Conservation (phyloP, 1,284 basidiomycete genomes). For the Polyporus tsugae region DNA sequence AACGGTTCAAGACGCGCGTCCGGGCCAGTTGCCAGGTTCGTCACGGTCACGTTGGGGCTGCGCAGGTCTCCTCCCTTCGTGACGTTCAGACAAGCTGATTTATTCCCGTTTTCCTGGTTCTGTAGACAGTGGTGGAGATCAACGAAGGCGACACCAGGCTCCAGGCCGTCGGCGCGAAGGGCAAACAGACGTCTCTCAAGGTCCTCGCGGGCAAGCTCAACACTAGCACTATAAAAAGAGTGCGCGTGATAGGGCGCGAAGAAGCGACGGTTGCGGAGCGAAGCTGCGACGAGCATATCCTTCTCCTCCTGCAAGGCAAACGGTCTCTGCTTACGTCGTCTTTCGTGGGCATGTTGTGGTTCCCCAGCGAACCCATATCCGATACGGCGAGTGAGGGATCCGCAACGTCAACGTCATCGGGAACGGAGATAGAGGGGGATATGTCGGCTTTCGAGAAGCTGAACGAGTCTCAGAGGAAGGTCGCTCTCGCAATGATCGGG, state of each 20-base stretch:
- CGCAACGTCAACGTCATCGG: background rate
- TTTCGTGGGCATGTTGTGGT: constrained; percentile 7
- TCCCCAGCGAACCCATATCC: background rate
- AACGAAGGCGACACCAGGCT: constrained; percentile 11
- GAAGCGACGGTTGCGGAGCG: constrained; percentile 10
- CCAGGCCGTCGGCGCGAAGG: background rate
- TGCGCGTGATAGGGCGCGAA: constrained; percentile 18
- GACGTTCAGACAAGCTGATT: background rate
- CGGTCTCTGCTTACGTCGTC: background rate
- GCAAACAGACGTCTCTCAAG: constrained; percentile 8
- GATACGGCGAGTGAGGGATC: background rate
- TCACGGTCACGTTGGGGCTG: background rate
- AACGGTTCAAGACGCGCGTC: constrained; percentile 37
- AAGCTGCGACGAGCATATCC: constrained; percentile 10
- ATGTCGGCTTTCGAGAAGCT: constrained; percentile 1
- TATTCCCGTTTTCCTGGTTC: background rate
- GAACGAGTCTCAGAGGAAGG: constrained; percentile 11
- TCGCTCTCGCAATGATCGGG: constrained; percentile 12
- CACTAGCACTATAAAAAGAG: background rate
- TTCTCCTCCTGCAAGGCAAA: constrained; percentile 8
- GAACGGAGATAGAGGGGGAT: background rate
- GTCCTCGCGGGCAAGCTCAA: constrained; percentile 2
- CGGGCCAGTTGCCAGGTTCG: constrained; percentile 30
- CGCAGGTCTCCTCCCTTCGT: background rate
- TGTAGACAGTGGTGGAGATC: constrained; percentile 19